A percentile compares a stretch with the other conserved stretches of the same genome.
Conservation (phyloP, 1,139 yeast species). For the Suhomyces atakaporum region DNA sequence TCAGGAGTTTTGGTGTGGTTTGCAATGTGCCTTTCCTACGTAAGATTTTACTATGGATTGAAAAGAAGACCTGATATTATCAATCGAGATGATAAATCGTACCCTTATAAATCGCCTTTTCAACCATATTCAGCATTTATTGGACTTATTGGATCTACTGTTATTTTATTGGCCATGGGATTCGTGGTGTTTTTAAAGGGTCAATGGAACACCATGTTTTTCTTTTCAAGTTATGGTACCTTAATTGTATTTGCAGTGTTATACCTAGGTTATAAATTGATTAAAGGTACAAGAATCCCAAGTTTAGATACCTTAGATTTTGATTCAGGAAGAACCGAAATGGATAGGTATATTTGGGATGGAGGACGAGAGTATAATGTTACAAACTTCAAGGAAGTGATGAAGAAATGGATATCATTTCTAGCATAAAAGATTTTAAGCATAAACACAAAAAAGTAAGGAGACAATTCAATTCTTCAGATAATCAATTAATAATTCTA, state of each 20-base stretch:
- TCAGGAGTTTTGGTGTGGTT: slow-evolving; percentile 79
- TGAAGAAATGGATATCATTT: slow-evolving; percentile 37
- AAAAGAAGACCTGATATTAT: slow-evolving; percentile 66
- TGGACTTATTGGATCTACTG: slow-evolving; percentile 59
- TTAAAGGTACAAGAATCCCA: slow-evolving; percentile 57
- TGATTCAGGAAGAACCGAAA: slow-evolving; percentile 77
- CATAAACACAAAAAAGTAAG: too few species aligned
- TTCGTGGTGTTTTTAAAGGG: slow-evolving; percentile 63
- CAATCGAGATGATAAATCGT: slow-evolving; percentile 61
- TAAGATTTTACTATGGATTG: slow-evolving; percentile 71
- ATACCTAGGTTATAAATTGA: slow-evolving; percentile 55
- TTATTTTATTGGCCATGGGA: slow-evolving; percentile 67
- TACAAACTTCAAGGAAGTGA: slow-evolving; percentile 37
- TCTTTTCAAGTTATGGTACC: slow-evolving; percentile 71
- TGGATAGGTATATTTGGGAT: slow-evolving; percentile 70
- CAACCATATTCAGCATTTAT: slow-evolving; percentile 76
- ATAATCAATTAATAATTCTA: background rate
- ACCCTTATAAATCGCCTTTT: slow-evolving; percentile 74
- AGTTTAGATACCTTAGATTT: slow-evolving; percentile 70
- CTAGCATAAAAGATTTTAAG: too few species aligned
- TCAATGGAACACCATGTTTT: slow-evolving; percentile 63
- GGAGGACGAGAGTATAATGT: slow-evolving; percentile 54
- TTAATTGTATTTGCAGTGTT: slow-evolving; percentile 54
- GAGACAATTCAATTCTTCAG: too few species aligned
- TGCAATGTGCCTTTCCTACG: slow-evolving; percentile 73